Evolutionary conservation across 305 asterid species (phyloP).

Genomic region (Petunia hybrid): DNA sequence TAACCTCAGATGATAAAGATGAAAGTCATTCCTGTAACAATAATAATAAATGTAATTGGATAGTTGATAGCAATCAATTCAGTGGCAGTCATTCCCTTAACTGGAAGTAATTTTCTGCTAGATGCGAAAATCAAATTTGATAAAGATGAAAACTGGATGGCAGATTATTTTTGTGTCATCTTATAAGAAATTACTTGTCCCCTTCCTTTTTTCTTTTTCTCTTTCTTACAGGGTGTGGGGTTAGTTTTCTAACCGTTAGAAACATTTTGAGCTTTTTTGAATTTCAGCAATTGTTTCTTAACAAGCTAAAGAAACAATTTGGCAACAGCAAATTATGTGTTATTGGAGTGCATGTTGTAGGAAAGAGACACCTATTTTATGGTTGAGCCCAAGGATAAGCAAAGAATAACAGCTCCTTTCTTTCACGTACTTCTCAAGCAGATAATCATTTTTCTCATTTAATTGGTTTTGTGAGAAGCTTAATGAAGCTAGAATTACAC

Average conservation of each 20-base stretch:
- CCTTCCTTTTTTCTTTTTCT: background rate
- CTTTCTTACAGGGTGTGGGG: background rate
- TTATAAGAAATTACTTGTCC: background rate
- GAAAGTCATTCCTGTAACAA: background rate
- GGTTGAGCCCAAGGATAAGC: background rate
- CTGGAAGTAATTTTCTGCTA: background rate
- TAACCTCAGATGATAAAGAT: background rate
- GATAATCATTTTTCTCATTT: no score
- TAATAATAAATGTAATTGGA: background rate
- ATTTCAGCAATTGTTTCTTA: background rate
- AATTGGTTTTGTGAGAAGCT: no score
- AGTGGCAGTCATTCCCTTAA: background rate
- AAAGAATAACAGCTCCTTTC: no score
- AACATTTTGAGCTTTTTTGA: background rate
- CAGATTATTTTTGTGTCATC: background rate
- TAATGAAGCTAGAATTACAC: no score
- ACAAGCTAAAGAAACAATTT: background rate
- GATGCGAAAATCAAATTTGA: background rate
- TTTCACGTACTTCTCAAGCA: no score
- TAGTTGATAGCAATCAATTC: background rate
- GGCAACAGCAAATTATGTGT: background rate
- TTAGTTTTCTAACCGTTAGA: background rate
- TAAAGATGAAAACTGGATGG: background rate
- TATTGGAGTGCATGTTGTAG: no score
- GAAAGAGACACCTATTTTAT: no score